phyloP scores from a whole-genome alignment of 495 filamentous ascomycete species.

The Aspergillus saccharolyticus region DNA sequence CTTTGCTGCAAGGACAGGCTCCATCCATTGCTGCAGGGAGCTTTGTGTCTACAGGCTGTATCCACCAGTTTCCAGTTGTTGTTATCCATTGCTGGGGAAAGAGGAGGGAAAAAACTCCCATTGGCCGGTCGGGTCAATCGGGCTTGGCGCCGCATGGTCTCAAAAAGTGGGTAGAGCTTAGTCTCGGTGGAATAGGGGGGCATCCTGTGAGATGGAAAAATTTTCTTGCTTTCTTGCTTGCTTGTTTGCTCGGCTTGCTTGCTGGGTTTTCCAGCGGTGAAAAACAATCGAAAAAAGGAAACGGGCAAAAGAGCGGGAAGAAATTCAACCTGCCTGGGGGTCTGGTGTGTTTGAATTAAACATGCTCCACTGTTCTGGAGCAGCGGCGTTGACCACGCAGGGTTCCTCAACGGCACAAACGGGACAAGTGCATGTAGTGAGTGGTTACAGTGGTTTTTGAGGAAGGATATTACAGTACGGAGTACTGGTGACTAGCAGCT shows the following conservation, averaged over 20 bases:
- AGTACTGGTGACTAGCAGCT: no score
- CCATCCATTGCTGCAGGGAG: slow-evolving; percentile 1
- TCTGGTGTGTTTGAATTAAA: slow-evolving; percentile 6
- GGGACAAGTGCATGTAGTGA: neutral
- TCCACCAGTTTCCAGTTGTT: neutral
- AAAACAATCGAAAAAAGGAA: slow-evolving; percentile 2
- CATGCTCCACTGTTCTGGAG: slow-evolving; percentile 5
- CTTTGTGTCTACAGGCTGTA: neutral
- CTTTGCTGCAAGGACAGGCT: neutral
- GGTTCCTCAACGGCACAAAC: neutral
- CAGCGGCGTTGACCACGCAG: neutral
- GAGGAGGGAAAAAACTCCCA: neutral
- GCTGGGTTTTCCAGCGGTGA: neutral
- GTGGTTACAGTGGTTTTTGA: no score
- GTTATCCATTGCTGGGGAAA: slow-evolving; percentile 2
- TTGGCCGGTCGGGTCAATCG: slow-evolving; percentile 2
- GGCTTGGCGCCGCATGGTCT: neutral
- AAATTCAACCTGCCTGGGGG: neutral
- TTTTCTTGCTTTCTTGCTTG: neutral
- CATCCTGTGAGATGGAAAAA: neutral
- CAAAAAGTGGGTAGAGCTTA: slow-evolving; percentile 1
- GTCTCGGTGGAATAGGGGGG: neutral
- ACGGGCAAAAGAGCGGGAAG: neutral
- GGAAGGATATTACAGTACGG: no score
- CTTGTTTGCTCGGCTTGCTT: no score